A percentile compares a stretch with the other conserved stretches of the same genome.
phyloP scores from a whole-genome alignment of 805 yeast species.

The Suhomyces prunicola region DNA sequence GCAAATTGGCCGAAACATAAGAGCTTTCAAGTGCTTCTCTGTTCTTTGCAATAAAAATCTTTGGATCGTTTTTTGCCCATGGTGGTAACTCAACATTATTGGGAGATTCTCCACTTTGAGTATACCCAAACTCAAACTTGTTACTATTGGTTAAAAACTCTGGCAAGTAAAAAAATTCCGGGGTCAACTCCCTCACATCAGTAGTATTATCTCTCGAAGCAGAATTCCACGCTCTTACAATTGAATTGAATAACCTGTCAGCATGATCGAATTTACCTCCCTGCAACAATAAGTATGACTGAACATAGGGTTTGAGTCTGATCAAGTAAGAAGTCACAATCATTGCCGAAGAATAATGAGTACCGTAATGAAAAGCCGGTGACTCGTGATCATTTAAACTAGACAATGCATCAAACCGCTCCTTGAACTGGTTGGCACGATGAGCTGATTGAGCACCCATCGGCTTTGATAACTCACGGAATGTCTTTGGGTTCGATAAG shows the following conservation, averaged over 20 bases:
- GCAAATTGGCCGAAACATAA: constrained; percentile 71
- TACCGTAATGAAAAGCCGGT: constrained; percentile 88
- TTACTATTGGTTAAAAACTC: constrained; percentile 71
- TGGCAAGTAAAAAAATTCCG: constrained; percentile 81
- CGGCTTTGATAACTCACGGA: constrained; percentile 77
- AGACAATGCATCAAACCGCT: constrained; percentile 67
- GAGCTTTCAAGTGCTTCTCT: constrained; percentile 82
- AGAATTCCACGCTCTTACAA: constrained; percentile 77
- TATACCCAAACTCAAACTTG: constrained; percentile 63
- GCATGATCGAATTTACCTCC: constrained; percentile 91
- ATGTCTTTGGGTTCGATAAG: constrained; percentile 56
- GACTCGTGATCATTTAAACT: constrained; percentile 56
- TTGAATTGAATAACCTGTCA: constrained; percentile 72
- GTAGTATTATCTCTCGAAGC: constrained; percentile 78
- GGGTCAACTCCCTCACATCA: constrained; percentile 83
- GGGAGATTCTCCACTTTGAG: constrained; percentile 60
- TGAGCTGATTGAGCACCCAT: constrained; percentile 81
- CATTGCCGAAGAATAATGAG: constrained; percentile 93
- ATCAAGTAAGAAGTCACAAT: constrained; percentile 80
- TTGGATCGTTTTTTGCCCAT: constrained; percentile 82
- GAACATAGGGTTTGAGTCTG: constrained; percentile 75
- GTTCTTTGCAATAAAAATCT: constrained; percentile 67
- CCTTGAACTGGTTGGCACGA: constrained; percentile 62
- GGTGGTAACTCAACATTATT: constrained; percentile 70
- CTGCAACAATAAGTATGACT: constrained; percentile 72